Percentiles rank a stretch among this genome's conserved stretches.
These are phyloP conservation scores for Colletotrichum plurivorum DNA, from an alignment of 2,329 filamentous ascomycete genomes.

Conservation along the genomic window DNA sequence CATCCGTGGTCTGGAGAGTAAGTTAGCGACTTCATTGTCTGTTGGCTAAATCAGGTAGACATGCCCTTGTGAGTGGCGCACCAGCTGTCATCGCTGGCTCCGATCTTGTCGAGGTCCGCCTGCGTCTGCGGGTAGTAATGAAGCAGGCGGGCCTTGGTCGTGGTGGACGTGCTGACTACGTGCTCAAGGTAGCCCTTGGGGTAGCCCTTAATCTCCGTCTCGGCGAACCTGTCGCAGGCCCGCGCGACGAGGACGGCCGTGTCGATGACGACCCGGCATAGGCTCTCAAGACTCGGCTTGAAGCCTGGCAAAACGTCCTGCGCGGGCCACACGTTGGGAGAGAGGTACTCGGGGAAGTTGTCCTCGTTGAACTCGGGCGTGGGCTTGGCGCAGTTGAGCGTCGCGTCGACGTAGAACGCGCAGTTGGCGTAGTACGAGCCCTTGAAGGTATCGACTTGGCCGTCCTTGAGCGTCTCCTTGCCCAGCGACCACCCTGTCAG, in stretches of 20 bases:
- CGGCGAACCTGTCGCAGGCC: slow-evolving; percentile 91
- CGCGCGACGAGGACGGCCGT: slow-evolving; percentile 88
- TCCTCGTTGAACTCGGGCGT: slow-evolving; percentile 69
- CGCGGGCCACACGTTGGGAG: slow-evolving; percentile 89
- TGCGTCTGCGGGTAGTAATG: slow-evolving; percentile 85
- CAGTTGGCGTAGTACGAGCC: slow-evolving; percentile 90
- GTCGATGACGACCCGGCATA: slow-evolving; percentile 91
- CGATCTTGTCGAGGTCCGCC: slow-evolving; percentile 41
- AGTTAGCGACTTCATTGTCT: not conserved
- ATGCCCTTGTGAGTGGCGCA: slow-evolving; percentile 78
- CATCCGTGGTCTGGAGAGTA: slow-evolving; percentile 79
- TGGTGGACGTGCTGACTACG: slow-evolving; percentile 87
- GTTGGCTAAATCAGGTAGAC: no score
- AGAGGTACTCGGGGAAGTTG: slow-evolving; percentile 89
- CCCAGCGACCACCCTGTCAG: slow-evolving; percentile 84
- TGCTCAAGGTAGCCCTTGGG: slow-evolving; percentile 84
- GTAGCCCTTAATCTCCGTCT: slow-evolving; percentile 83
- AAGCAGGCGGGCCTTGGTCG: slow-evolving; percentile 90
- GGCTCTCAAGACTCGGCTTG: slow-evolving; percentile 76
- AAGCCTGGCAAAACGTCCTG: slow-evolving; percentile 81
- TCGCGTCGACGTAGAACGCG: slow-evolving; percentile 79
- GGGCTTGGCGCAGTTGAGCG: slow-evolving; percentile 73
- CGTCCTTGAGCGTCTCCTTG: slow-evolving; percentile 85
- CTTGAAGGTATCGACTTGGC: slow-evolving; percentile 84
- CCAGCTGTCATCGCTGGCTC: slow-evolving; percentile 84